phyloP scores from a whole-genome alignment of 768 basidiomycete genomes.

The Holtermanniella nyarrowii region DNA sequence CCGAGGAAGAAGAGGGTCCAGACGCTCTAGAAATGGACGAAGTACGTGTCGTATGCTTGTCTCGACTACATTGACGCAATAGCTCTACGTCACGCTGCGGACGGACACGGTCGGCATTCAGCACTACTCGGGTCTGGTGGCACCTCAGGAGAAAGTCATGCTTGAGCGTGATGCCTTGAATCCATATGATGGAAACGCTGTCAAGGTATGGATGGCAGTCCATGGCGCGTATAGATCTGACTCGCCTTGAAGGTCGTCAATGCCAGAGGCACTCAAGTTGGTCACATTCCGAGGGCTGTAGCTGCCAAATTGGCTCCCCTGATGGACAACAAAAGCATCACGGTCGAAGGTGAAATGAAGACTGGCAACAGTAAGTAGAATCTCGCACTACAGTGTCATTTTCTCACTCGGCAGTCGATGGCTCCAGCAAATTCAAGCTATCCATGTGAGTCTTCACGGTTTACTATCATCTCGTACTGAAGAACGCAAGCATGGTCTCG shows the following conservation, averaged over 20 bases:
- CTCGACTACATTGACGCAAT: background rate
- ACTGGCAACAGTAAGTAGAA: conserved; percentile 52
- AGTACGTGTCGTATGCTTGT: background rate
- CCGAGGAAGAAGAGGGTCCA: background rate
- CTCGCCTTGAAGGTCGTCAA: conserved; percentile 67
- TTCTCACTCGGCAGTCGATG: conserved; percentile 5
- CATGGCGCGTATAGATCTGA: conserved; percentile 1
- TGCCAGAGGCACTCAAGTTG: conserved; percentile 63
- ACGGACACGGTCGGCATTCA: conserved; percentile 71
- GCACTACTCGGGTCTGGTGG: conserved; percentile 74
- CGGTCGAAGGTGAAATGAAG: conserved; percentile 57
- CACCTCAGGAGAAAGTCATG: conserved; percentile 56
- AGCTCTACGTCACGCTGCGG: conserved; percentile 54
- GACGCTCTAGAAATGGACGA: background rate
- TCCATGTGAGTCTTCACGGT: conserved; percentile 48
- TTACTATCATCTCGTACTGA: too few species aligned
- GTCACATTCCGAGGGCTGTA: conserved; percentile 59
- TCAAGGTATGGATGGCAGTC: conserved; percentile 46
- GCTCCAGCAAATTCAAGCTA: conserved; percentile 46
- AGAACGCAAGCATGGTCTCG: background rate
- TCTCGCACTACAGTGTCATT: background rate
- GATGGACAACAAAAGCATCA: conserved; percentile 55
- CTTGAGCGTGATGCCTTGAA: conserved; percentile 23
- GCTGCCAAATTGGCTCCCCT: conserved; percentile 58
- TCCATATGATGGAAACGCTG: conserved; percentile 47